phyloP scores from a whole-genome alignment of 116 monocot species.

The Trichopus zeylanicus region DNA sequence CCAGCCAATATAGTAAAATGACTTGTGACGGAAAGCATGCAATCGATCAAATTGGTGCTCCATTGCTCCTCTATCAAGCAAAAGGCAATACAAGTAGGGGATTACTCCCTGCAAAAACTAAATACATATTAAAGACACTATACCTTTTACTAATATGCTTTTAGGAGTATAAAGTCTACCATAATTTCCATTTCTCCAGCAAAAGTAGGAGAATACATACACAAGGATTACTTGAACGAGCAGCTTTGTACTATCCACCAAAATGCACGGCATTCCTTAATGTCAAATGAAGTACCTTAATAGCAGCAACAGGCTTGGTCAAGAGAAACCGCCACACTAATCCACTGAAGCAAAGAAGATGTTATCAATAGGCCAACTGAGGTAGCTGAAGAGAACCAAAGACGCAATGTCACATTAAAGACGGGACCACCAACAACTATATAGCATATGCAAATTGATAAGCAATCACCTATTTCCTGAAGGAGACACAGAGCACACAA shows the following conservation, averaged over 20 bases:
- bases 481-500: slow-evolving; percentile 81
- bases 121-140: too few species aligned
- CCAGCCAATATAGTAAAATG: too few species aligned
- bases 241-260: too few species aligned
- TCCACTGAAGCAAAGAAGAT: slow-evolving; percentile 36
- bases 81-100: too few species aligned
- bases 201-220: neutral
- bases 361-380: neutral
- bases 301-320: slow-evolving; percentile 68
- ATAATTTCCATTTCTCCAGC: neutral
- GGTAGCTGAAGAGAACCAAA: slow-evolving; percentile 1
- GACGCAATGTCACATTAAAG: neutral
- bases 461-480: slow-evolving; percentile 65
- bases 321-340: slow-evolving; percentile 71
- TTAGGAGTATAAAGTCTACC: neutral
- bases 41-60: too few species aligned
- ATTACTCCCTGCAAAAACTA: too few species aligned
- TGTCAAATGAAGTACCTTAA: too few species aligned
- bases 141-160: neutral
- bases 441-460: neutral
- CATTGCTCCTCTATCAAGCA: too few species aligned
- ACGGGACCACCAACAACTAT: neutral
- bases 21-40: too few species aligned
- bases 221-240: neutral
- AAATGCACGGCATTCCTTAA: too few species aligned